phyloP scores from a whole-genome alignment of 208 protist species.

The Herpetomonas tarakana region DNA sequence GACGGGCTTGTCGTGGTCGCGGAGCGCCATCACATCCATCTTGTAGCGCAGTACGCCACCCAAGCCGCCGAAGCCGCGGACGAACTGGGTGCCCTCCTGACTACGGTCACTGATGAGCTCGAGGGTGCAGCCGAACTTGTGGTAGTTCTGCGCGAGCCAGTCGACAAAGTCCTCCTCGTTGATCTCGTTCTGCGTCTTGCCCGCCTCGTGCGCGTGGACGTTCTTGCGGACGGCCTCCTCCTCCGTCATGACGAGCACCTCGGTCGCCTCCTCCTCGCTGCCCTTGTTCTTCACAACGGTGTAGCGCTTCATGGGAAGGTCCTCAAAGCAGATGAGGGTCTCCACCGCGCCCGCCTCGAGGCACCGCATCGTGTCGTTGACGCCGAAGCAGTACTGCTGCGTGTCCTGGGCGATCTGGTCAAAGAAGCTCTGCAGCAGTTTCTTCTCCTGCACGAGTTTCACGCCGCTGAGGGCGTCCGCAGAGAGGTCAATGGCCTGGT shows the following conservation, averaged over 20 bases:
- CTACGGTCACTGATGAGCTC: slow-evolving; percentile 94
- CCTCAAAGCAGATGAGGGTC: slow-evolving; percentile 99
- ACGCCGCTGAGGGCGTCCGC: slow-evolving; percentile 96
- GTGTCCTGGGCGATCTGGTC: slow-evolving; percentile 98
- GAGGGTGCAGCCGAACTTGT: slow-evolving; percentile 96
- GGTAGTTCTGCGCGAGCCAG: slow-evolving; percentile 99
- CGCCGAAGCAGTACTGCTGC: slow-evolving; percentile 99
- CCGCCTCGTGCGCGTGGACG: slow-evolving; percentile 77
- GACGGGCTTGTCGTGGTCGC: slow-evolving; percentile 72
- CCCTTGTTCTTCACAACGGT: slow-evolving; percentile 82
- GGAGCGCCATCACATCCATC: slow-evolving; percentile 86
- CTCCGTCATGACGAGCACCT: slow-evolving; percentile 67
- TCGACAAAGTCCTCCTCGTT: slow-evolving; percentile 95
- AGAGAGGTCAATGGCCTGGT: slow-evolving; percentile 99
- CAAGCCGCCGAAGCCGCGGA: slow-evolving; percentile 97
- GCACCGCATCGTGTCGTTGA: slow-evolving; percentile 96
- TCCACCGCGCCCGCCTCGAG: slow-evolving; percentile 98
- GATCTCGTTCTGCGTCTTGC: slow-evolving; percentile 89
- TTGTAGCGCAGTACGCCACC: slow-evolving; percentile 93
- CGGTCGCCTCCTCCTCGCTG: slow-evolving; percentile 60
- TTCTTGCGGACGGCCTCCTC: slow-evolving; percentile 75
- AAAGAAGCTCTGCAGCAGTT: slow-evolving; percentile 98
- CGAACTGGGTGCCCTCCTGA: slow-evolving; percentile 98
- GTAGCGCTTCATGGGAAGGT: slow-evolving; percentile 93
- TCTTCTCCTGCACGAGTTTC: slow-evolving; percentile 99